Evolutionary conservation across 352 stramenopile species (phyloP), one percentile per base, ranked within the genome.

Genomic region (Globisporangium acanthophoron): DNA sequence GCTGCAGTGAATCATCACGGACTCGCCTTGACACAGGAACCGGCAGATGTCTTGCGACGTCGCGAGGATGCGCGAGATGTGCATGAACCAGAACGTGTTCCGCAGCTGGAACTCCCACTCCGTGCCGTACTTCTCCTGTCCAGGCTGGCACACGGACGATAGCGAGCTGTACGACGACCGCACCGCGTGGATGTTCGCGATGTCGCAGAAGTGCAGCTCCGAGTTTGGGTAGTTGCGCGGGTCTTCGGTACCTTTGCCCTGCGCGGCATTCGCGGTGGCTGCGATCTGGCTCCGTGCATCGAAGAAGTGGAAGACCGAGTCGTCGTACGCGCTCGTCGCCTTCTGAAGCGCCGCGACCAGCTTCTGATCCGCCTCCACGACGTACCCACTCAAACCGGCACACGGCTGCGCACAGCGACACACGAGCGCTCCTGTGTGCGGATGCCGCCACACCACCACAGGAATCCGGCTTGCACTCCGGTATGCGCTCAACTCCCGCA

Each of bases 111-210:
- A 90, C 27, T 62, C 70, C 61, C 90, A 96, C 56, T 98, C 90
- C 41, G 63, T 85, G 49, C 71, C 76, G 16, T 83, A 79, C 49
- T 81, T 83, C 61, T 92, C 80, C 54, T 90, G 76, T 1, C 83
- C 82, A 29, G 83, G 86, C 41, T 96, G 80, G 31, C 81, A 90
- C 3, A 97, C 68, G 13, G 60, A 60, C 47, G 80, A 78, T n/a
- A 97, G 65, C n/a, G 80, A 79, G 15, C 79, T 74, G 52, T 86
- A 94, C 16, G 87, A 92, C 41, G 84, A 91, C 20, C 97, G 96
- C 40, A 99, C 97, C 31, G 90, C 92, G 74, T 99, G 96, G 62
- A 99, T 99, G 73, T 99, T 99, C 3, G 88, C 94, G 65, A 99
- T 99, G 58, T 98, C 96, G 70, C 96, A 98, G 68, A 99, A 99